Evolutionary conservation across 495 filamentous ascomycete genomes (phyloP), one percentile per base, ranked within the genome.

Genomic region (Talaromyces thailandensis): DNA sequence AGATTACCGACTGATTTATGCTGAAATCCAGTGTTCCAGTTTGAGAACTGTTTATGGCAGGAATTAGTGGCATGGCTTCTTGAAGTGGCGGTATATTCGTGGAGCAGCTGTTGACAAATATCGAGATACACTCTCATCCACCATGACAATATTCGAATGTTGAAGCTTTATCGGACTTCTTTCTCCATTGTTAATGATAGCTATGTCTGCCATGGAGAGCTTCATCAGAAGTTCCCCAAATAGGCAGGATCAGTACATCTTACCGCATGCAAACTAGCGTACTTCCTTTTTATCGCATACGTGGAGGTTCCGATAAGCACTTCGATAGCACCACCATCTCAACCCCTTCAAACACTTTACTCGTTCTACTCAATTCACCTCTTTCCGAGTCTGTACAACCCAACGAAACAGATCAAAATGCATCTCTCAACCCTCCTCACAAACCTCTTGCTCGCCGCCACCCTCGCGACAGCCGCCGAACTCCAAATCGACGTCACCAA

Each of bases 401-500:
- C 3, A 26, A 12, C 24, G 0, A 55, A 26, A 55, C 14, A 32
- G 6, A 57, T 14, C 29, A 35, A 31, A 57, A 57, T 35, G 55
- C 55, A 57, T 57, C 16, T 57, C 51, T 4, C 86, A 69, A 66
- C 88, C 57, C 67, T 86, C 64, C 73, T 90, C 58, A 73, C 81
- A 59, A 67, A 82, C 60, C 76, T 85, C 60, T 76, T 82, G 63
- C 75, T 81, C 50, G 70, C 79, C 35, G 78, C 83, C 50, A 70
- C 84, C 58, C 57, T 71, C 26, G 68, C 52, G 21, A 21, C 43
- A 55, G 51, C 51, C 18, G 75, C 74, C 63, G 76, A 78, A 12
- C 82, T 96, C 63, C 79, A 83, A 69, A 90, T 96, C 75, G 87
- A 95, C 64, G 82, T 85, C 63, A 92, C 89, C 43, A 79, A 87